Evolutionary conservation across 176 grass and related monocot species (phyloP).

Genomic region (Avena insularis): DNA sequence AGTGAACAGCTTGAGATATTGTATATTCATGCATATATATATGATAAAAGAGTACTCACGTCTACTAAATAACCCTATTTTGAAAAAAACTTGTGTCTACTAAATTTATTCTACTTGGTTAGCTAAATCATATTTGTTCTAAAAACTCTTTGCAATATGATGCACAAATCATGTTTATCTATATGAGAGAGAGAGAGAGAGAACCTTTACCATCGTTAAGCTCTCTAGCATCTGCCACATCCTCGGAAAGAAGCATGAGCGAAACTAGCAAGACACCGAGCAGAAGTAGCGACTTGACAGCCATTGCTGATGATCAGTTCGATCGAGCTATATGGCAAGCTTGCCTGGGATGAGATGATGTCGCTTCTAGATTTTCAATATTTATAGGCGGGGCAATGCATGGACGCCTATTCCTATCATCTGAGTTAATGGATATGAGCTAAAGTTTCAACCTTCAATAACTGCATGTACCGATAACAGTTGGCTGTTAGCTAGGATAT

Average conservation of each 20-base stretch:
- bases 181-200: neutral
- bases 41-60: neutral
- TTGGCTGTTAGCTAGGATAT: constrained; percentile 25
- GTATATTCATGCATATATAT: neutral
- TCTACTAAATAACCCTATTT: too few relatives aligned
- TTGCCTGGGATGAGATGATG: neutral
- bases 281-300: constrained; percentile 6
- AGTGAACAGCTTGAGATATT: neutral
- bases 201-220: constrained; percentile 38
- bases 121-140: neutral
- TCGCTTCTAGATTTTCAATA: neutral
- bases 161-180: too few relatives aligned
- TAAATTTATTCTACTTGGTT: neutral
- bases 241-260: constrained; percentile 13
- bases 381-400: constrained; percentile 41
- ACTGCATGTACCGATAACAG: constrained; percentile 6
- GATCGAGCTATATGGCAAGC: neutral
- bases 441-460: constrained; percentile 21
- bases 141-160: too few relatives aligned
- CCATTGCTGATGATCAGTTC: constrained; percentile 17
- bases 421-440: neutral
- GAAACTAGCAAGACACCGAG: constrained; percentile 20
- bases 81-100: neutral
- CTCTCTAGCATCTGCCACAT: constrained; percentile 20
- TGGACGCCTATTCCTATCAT: neutral